phyloP scores from a whole-genome alignment of 139 green algal genomes.

The Coelastrella sp. region DNA sequence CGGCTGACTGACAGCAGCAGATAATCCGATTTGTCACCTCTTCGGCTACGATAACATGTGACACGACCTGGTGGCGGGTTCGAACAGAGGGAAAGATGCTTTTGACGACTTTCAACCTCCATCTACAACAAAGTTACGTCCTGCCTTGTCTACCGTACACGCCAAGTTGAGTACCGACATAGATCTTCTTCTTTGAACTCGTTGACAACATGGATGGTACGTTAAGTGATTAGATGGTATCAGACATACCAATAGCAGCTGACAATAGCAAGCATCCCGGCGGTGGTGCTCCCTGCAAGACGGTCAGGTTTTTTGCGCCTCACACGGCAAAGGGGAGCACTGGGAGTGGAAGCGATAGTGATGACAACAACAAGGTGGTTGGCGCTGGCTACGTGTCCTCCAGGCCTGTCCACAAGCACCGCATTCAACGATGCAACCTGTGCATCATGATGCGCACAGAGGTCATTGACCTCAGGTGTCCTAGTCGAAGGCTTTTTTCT shows the following conservation, averaged over 20 bases:
- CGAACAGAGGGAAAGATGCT: no score
- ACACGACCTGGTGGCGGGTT: no score
- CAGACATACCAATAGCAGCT: background rate
- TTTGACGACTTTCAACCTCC: background rate
- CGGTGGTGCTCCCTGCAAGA: background rate
- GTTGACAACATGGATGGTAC: background rate
- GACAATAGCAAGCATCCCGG: background rate
- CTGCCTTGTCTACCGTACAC: no score
- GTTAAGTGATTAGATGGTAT: background rate
- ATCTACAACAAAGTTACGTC: no score
- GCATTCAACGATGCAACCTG: slow-evolving; percentile 1
- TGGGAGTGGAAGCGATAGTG: background rate
- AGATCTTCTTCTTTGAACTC: background rate
- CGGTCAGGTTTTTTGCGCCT: background rate
- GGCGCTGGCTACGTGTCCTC: no score
- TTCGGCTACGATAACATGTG: no score
- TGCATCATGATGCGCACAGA: background rate
- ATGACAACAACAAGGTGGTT: background rate
- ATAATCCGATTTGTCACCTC: no score
- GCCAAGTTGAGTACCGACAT: no score
- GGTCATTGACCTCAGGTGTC: background rate
- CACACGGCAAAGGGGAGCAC: background rate
- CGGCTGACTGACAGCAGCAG: no score
- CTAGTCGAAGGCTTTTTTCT: background rate
- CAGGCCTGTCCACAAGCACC: no score